Base-by-base conservation (phyloP, 2,329 filamentous ascomycete genomes). In the Rutstroemia sp. region DNA sequence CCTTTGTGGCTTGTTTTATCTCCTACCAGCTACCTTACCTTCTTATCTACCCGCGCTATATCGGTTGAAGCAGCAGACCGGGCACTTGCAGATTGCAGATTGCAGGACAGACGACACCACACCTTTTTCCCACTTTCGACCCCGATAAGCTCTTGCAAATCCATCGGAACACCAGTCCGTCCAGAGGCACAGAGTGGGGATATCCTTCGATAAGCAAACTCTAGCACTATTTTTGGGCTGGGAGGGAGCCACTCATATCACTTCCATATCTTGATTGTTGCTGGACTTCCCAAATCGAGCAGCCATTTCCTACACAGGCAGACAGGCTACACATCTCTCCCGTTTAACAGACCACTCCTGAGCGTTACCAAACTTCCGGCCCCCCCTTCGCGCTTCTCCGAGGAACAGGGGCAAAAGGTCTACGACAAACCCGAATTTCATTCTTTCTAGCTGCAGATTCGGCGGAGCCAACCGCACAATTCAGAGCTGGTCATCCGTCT, bases 351-450 rank as follows among this genome's bases (percentile, higher is more conserved):
- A 46, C 27, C 46, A 10, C 16, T 34, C 27, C 25, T 30, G 38
- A 27, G n/a, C 49, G 37, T 30, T 47, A 46, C 37, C 34, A 47
- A 39, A 56, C 8, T 57, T 49, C 57, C 21, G 48, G 53, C 60
- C 58, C 44, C 56, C 44, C 55, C n/a, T 53, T 65, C 65, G 58
- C 62, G 52, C 55, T 62, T 62, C 62, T 62, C 63, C 65, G 63
- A 65, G 57, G 59, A 61, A 61, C 65, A 60, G 63, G 63, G 53
- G 58, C 52, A 30, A 48, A 30, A 30, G 27, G 52, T 41, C 49
- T 54, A 57, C 14, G 19, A 53, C 19, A 51, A 60, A 60, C 58
- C 59, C 23, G 27, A 50, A 23, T 50, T 58, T 57, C 56, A 59
- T 59, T 55, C 51, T 34, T 56, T 54, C 56, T 54, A 60, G 59